Evolutionary conservation across 2,329 filamentous ascomycete genomes (phyloP).

Genomic region (Eurotiales sp.): DNA sequence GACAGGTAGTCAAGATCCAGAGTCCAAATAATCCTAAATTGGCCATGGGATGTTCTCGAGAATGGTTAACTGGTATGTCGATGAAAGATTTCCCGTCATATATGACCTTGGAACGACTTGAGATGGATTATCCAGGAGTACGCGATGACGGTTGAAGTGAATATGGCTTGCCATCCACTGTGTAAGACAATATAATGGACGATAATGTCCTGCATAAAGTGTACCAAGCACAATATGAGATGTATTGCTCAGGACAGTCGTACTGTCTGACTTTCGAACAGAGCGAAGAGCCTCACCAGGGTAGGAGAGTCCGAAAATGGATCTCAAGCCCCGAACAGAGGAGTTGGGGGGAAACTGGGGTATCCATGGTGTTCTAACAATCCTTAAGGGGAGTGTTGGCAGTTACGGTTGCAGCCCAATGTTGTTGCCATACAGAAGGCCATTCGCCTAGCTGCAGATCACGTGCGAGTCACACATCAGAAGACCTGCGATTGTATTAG

Average conservation of each 20-base stretch:
- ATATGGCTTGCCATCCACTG: slow-evolving; percentile 4
- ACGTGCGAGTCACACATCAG: too few species aligned
- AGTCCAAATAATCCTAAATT: neutral
- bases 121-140: neutral
- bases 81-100: too few species aligned
- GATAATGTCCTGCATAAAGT: neutral
- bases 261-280: neutral
- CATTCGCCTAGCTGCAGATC: neutral
- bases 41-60: slow-evolving; percentile 1
- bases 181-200: neutral
- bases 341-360: neutral
- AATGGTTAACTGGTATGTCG: too few species aligned
- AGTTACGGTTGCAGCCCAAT: slow-evolving; percentile 17
- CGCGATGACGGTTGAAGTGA: neutral
- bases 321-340: neutral
- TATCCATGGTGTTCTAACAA: slow-evolving; percentile 1
- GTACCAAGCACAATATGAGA: neutral
- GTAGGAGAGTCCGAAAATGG: slow-evolving; percentile 1
- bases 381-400: too few species aligned
- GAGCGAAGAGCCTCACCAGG: neutral
- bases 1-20: neutral
- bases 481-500: too few species aligned
- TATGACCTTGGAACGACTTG: too few species aligned
- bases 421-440: slow-evolving; percentile 15
- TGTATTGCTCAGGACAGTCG: neutral